phyloP scores from a whole-genome alignment of 495 filamentous ascomycete species.

The Penicillium egyptiacum region DNA sequence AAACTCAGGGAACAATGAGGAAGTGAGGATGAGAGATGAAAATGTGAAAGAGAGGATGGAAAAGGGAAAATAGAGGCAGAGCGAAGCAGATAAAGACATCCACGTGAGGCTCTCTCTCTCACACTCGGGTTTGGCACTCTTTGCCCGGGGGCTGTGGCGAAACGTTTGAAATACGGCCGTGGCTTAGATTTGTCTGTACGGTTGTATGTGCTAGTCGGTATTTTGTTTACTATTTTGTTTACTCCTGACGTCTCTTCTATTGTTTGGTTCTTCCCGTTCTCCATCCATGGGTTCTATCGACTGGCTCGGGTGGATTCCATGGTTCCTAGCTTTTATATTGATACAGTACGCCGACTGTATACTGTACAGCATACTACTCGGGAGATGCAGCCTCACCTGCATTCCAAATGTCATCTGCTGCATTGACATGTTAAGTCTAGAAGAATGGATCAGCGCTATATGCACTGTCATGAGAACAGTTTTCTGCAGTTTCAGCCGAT shows the following conservation, averaged over 20 bases:
- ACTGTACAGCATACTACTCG: not conserved
- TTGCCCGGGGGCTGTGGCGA: constrained; percentile 8
- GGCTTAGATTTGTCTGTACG: constrained; percentile 3
- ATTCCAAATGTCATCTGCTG: not conserved
- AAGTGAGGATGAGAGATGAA: constrained; percentile 5
- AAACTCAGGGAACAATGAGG: not conserved
- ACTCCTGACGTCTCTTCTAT: not conserved
- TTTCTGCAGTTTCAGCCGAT: not conserved
- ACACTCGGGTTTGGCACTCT: not conserved
- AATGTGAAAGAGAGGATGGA: not conserved
- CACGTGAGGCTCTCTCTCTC: constrained; percentile 20
- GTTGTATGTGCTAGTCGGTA: too few relatives aligned
- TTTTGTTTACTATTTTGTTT: not conserved
- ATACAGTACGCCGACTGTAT: not conserved
- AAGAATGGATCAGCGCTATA: constrained; percentile 3
- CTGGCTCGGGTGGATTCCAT: not conserved
- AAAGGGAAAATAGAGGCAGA: not conserved
- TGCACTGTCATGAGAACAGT: constrained; percentile 4
- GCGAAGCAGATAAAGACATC: constrained; percentile 1
- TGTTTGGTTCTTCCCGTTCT: constrained; percentile 7
- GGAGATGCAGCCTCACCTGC: not conserved
- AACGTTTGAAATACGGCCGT: not conserved
- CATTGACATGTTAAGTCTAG: constrained; percentile 1
- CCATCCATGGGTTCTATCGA: not conserved
- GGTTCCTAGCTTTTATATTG: not conserved